Base-by-base conservation (phyloP, 768 basidiomycete genomes). In the Cystobasidium onofrii region DNA sequence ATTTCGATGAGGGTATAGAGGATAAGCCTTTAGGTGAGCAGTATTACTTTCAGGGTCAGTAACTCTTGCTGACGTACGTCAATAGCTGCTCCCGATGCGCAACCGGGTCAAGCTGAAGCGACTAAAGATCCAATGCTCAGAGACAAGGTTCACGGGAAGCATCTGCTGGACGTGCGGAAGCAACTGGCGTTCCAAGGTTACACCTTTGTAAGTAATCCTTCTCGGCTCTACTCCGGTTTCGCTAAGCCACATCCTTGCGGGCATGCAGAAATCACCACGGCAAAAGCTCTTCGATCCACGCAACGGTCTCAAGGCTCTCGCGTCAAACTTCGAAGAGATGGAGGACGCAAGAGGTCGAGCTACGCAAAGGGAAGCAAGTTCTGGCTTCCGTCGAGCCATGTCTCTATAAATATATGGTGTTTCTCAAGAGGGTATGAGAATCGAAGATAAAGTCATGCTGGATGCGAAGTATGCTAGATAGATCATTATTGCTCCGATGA, bases 1-100 rank as follows among this genome's bases (percentile, higher is more conserved):
- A 99, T 81, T 97, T 99, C 76, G 94, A 98, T 81, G 87, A 89
- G 66, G 92, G 95, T 81, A 97, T 96, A 78, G 91, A 91, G 25
- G 83, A 89, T 43, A 91, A 94, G 27, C 81, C 82, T 78, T 81
- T 80, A 80, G 75, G 75, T 76, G 36, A 43, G 41, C 25, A 72
- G 44, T 9, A 15, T 34, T 6, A 20, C 6, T 39, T 12, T 39
- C 41, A 13, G 17, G 10, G 60, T 3, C 29, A 12, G 1, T 27
- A 69, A 43, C 43, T 57, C 7, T 29, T 29, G 39, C 39, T 39
- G 39, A 57, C 50, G 43, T 27, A 12, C 55, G 52, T 64, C 70
- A 71, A 46, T 71, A 95, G 89, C 91, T 91, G 76, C 87, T 94
- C 39, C 89, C 89, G 77, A 90, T 92, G 79, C 90, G 90, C 55